phyloP scores from a whole-genome alignment of 768 basidiomycete species.

The Melanogaster broomeanus region DNA sequence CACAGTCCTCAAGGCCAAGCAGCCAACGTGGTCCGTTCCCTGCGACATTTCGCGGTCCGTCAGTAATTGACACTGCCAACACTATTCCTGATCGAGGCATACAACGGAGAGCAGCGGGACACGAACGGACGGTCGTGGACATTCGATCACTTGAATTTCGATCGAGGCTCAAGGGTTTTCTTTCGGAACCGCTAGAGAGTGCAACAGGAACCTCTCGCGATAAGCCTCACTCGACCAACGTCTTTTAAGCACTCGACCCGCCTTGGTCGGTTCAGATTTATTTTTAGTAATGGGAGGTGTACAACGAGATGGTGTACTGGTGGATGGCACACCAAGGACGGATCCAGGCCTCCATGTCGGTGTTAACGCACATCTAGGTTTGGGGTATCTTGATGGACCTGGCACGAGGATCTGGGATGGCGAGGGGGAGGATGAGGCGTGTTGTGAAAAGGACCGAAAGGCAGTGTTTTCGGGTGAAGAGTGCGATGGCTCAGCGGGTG shows the following conservation, averaged over 20 bases:
- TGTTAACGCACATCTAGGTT: slow-evolving; percentile 22
- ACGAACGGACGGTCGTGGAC: neutral
- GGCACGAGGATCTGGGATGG: slow-evolving; percentile 27
- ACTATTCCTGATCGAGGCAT: neutral
- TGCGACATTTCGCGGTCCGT: neutral
- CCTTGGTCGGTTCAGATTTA: slow-evolving; percentile 1
- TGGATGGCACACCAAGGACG: neutral
- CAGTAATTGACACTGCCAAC: neutral
- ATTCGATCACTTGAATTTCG: neutral
- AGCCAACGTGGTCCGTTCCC: neutral
- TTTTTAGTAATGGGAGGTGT: slow-evolving; percentile 1
- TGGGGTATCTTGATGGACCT: slow-evolving; percentile 8
- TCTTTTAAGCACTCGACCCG: slow-evolving; percentile 7
- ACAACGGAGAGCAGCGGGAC: neutral
- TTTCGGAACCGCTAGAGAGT: neutral
- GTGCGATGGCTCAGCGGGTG: slow-evolving; percentile 13
- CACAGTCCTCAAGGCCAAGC: neutral
- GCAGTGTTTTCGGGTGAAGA: slow-evolving; percentile 24
- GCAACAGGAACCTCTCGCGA: neutral
- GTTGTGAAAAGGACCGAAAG: slow-evolving; percentile 14
- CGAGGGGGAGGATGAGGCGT: slow-evolving; percentile 24
- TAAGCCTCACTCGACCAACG: neutral
- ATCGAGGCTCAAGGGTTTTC: neutral
- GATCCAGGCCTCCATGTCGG: slow-evolving; percentile 5
- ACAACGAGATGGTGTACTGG: neutral